Base-by-base conservation (phyloP, 1,284 basidiomycete genomes). In the Ceratobasidium sp. region DNA sequence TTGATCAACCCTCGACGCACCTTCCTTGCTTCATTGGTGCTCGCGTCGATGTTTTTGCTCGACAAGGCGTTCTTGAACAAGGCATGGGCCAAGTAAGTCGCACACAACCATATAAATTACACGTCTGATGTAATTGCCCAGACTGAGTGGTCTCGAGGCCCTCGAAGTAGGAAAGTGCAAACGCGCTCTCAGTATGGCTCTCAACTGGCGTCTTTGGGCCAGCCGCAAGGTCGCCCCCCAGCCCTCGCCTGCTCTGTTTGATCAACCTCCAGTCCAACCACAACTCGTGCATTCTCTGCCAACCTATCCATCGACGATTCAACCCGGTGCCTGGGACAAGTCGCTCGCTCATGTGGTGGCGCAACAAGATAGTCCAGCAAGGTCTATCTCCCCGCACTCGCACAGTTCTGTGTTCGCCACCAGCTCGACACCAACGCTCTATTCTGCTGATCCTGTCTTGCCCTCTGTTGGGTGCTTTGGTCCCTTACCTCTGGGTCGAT, bases 1-100 rank as follows among this genome's bases (percentile, higher is more conserved):
- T 83, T 95, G 25, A 83, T 93, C 42, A 96, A 94, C 76, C 92
- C 94, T 1, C 85, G 94, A n/a, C 86, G 94, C 45, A 88, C 93
- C 1, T 96, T 97, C 79, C 82, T 97, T 7, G 93, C 93, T 0
- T 88, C 92, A 0, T 81, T 97, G 38, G 93, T 97, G 72, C 82
- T 94, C 50, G 94, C 94, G 0, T 90, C 91, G 31, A 97, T 97
- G 77, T 96, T 96, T 78, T 86, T 92, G 69, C 93, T 96, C 80
- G 95, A 98, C 76, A 89, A 91, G 68, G 94, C 91, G 67, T 97
- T 95, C 76, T 94, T 91, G 15, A 96, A 97, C 77, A 86, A 88
- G 22, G 94, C 94, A 20, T 97, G 94, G 94, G 88, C 92, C 6
- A 94, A 94, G 76, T 65, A 40, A 38, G 60, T 53, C 7, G 35